Evolutionary conservation across 1,139 yeast species (phyloP).

Genomic region (Saccharomyces pastorianus): DNA sequence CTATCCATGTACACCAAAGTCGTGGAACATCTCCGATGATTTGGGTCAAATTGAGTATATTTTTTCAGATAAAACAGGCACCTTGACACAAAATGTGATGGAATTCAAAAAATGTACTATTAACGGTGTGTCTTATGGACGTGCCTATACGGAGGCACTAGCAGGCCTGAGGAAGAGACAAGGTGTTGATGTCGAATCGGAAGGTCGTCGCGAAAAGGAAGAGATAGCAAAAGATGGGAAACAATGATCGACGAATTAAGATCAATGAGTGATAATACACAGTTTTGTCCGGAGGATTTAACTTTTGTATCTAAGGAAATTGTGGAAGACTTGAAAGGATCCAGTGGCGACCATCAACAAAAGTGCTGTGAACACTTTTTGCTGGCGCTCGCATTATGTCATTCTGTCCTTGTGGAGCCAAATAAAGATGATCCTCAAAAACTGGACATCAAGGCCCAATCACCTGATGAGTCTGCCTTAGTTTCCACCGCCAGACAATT

Average conservation of each 20-base stretch:
- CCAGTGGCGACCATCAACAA: slow-evolving; percentile 48
- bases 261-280: slow-evolving; percentile 40
- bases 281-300: slow-evolving; percentile 52
- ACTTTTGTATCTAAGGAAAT: slow-evolving; percentile 77
- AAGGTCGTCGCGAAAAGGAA: slow-evolving; percentile 51
- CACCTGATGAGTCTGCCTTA: slow-evolving; percentile 95
- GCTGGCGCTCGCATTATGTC: slow-evolving; percentile 85
- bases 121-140: slow-evolving; percentile 76
- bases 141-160: slow-evolving; percentile 92
- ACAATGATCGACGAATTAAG: slow-evolving; percentile 55
- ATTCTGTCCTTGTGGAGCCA: slow-evolving; percentile 78
- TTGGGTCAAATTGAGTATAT: slow-evolving; percentile 93
- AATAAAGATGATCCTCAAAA: slow-evolving; percentile 48
- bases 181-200: slow-evolving; percentile 71
- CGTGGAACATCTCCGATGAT: slow-evolving; percentile 97
- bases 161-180: slow-evolving; percentile 86
- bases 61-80: slow-evolving; percentile 95
- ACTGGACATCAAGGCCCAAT: slow-evolving; percentile 76
- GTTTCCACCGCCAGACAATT: slow-evolving; percentile 93
- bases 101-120: slow-evolving; percentile 91
- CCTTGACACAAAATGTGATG: slow-evolving; percentile 94
- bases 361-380: slow-evolving; percentile 66
- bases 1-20: slow-evolving; percentile 91
- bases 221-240: slow-evolving; percentile 53
- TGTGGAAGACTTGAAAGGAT: slow-evolving; percentile 46